phyloP scores from a whole-genome alignment of 2,329 filamentous ascomycete genomes.

The Penicillium sp. region DNA sequence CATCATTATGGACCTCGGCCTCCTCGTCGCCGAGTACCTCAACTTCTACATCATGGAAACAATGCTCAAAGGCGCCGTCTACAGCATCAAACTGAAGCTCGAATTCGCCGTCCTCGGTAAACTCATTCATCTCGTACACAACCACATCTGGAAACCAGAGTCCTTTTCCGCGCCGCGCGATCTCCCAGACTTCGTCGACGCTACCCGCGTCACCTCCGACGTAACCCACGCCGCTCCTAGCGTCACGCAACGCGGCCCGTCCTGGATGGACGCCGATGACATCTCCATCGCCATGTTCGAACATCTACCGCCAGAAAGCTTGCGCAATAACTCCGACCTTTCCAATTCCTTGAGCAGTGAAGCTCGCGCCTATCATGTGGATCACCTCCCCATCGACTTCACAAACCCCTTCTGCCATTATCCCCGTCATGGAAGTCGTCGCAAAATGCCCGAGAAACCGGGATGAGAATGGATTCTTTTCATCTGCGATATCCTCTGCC shows the following conservation, averaged over 20 bases:
- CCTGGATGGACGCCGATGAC: conserved; percentile 38
- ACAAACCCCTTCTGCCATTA: conserved; percentile 18
- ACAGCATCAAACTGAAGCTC: conserved; percentile 52
- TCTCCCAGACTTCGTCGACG: conserved; percentile 47
- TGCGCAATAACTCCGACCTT: conserved; percentile 25
- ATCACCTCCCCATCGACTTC: conserved; percentile 26
- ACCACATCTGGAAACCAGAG: conserved; percentile 41
- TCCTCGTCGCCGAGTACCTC: conserved; percentile 46
- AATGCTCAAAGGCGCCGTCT: conserved; percentile 48
- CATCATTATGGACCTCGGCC: conserved; percentile 47
- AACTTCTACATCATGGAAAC: conserved; percentile 49
- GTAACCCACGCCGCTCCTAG: conserved; percentile 39
- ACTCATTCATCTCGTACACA: conserved; percentile 44
- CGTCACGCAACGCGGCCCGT: conserved; percentile 22
- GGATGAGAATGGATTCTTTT: conserved; percentile 8
- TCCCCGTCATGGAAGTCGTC: conserved; percentile 8
- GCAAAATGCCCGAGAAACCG: conserved; percentile 13
- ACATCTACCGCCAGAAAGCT: conserved; percentile 26
- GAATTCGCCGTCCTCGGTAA: conserved; percentile 51
- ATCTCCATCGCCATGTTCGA: conserved; percentile 42
- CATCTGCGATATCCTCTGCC: neutral
- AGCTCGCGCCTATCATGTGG: conserved; percentile 25
- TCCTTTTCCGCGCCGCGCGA: conserved; percentile 30
- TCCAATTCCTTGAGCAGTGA: conserved; percentile 35
- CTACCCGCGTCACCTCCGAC: conserved; percentile 44